phyloP scores from a whole-genome alignment of 176 grass and related monocot species.

The Phragmites australis region DNA sequence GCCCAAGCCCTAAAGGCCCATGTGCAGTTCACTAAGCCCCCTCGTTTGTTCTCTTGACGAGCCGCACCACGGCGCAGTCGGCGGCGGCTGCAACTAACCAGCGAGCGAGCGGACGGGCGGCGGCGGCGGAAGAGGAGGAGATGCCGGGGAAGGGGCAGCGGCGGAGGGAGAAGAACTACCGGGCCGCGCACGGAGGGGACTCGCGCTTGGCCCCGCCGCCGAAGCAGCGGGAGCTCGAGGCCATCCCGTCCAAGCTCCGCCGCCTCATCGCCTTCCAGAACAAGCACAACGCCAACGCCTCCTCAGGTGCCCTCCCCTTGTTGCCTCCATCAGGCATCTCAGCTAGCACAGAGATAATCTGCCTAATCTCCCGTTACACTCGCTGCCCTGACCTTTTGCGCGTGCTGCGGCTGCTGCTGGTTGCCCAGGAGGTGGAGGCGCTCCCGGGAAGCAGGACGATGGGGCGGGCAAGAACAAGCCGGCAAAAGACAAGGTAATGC shows the following conservation, averaged over 20 bases:
- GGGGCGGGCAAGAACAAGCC: constrained; percentile 29
- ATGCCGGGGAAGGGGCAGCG: constrained; percentile 77
- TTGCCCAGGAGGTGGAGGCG: not conserved
- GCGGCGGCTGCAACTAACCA: constrained; percentile 12
- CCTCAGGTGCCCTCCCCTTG: constrained; percentile 21
- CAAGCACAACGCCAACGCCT: constrained; percentile 9
- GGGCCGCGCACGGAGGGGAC: constrained; percentile 58
- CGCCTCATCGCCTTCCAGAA: constrained; percentile 78
- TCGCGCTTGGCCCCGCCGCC: constrained; percentile 69
- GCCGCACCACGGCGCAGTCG: not conserved
- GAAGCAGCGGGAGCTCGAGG: constrained; percentile 75
- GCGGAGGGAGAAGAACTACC: constrained; percentile 91
- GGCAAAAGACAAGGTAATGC: constrained; percentile 29
- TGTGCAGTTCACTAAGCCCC: not conserved
- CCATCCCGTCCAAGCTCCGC: constrained; percentile 80
- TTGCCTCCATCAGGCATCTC: not conserved
- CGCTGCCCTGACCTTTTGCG: not conserved
- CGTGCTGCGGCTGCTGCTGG: not conserved
- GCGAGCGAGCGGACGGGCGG: not conserved
- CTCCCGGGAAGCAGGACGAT: constrained; percentile 7
- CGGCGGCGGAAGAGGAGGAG: constrained; percentile 25
- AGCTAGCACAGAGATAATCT: not conserved
- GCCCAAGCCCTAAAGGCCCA: not conserved
- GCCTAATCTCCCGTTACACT: not conserved
- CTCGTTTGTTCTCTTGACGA: not conserved